phyloP scores from a whole-genome alignment of 345 rosid genomes.

The Brassica cretica region DNA sequence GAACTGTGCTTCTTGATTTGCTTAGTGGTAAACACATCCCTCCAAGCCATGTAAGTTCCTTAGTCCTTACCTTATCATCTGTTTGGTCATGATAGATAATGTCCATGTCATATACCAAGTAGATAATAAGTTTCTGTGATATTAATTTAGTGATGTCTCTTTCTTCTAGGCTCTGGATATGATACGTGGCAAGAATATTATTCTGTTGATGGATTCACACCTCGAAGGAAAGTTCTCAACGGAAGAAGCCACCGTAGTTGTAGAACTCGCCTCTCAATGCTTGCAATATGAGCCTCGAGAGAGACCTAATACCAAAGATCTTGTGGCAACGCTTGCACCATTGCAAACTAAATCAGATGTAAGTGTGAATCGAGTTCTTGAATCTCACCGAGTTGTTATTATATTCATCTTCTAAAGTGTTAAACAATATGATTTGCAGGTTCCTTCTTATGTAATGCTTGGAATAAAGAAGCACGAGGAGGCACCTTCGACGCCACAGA shows the following conservation, averaged over 20 bases:
- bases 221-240: conserved; percentile 86
- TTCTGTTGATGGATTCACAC: conserved; percentile 85
- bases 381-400: conserved; percentile 1
- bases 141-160: conserved; percentile 23
- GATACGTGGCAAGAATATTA: conserved; percentile 79
- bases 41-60: conserved; percentile 82
- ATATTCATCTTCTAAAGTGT: not conserved
- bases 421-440: conserved; percentile 48
- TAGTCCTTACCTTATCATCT: not conserved
- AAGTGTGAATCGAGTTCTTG: conserved; percentile 33
- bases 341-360: conserved; percentile 84
- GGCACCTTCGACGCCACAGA: conserved; percentile 72
- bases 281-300: conserved; percentile 94
- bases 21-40: conserved; percentile 97
- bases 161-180: conserved; percentile 84
- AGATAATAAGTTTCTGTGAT: not conserved
- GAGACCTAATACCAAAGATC: conserved; percentile 82
- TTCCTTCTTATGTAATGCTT: conserved; percentile 87
- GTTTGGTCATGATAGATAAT: not conserved
- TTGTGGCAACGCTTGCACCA: conserved; percentile 70
- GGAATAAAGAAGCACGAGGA: conserved; percentile 72
- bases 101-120: conserved; percentile 6
- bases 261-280: conserved; percentile 81
- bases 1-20: conserved; percentile 91
- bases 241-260: conserved; percentile 83